Evolutionary conservation across 2,329 filamentous ascomycete genomes (phyloP).

Genomic region (Diaporthe vexans): DNA sequence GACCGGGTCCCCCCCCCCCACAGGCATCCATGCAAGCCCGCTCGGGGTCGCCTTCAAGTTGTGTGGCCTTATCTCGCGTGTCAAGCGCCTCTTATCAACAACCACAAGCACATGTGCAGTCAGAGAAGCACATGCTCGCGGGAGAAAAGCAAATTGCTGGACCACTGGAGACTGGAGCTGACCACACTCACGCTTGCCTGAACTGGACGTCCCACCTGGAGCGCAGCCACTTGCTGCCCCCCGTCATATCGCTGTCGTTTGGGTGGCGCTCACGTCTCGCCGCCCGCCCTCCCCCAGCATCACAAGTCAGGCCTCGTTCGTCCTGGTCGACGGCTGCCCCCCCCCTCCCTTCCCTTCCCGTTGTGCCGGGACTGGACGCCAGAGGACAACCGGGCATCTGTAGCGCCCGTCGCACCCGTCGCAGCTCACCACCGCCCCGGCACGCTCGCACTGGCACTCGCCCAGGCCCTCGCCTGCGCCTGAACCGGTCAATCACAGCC

Average conservation of each 20-base stretch:
- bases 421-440: not conserved
- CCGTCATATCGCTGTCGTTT: not conserved
- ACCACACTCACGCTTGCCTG: conserved; percentile 7
- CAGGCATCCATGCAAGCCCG: conserved; percentile 27
- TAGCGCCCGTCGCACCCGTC: conserved; percentile 21
- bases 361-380: conserved; percentile 6
- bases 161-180: not conserved
- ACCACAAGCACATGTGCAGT: not conserved
- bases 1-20: too few relatives aligned
- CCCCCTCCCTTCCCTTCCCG: too few relatives aligned
- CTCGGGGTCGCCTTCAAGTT: not conserved
- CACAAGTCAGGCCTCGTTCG: not conserved
- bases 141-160: conserved; percentile 1
- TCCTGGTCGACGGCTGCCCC: too few relatives aligned
- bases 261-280: not conserved
- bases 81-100: conserved; percentile 6
- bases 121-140: not conserved
- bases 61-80: conserved; percentile 19
- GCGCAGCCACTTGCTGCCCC: conserved; percentile 10
- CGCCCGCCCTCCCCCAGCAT: not conserved
- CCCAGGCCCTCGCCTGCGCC: not conserved
- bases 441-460: conserved; percentile 7
- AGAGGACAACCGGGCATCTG: not conserved
- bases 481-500: conserved; percentile 10
- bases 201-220: not conserved